Conservation (phyloP, 1,284 basidiomycete species). For the Leccinum colubrinum region DNA sequence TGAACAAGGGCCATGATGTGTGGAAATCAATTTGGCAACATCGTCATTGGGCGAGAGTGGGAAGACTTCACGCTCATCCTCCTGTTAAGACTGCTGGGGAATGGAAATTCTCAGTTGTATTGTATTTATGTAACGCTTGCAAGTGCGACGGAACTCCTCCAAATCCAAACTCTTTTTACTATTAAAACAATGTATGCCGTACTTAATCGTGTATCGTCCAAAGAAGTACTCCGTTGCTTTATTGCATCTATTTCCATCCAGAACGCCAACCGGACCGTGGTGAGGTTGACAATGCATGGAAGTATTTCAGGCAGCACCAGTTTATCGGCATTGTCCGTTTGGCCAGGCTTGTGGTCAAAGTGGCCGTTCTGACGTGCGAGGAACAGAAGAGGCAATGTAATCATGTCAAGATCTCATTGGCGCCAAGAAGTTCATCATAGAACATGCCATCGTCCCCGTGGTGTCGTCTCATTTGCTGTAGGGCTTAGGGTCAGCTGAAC, state of each 20-base stretch:
- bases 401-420: constrained; percentile 32
- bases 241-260: constrained; percentile 26
- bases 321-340: too few species aligned
- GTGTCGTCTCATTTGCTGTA: constrained; percentile 67
- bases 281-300: constrained; percentile 62
- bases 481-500: constrained; percentile 65
- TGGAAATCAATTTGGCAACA: too few species aligned
- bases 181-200: too few species aligned
- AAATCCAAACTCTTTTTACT: too few species aligned
- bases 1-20: too few species aligned
- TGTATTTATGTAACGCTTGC: not conserved
- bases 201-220: not conserved
- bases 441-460: constrained; percentile 70
- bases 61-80: not conserved
- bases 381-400: too few species aligned
- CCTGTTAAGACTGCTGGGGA: not conserved
- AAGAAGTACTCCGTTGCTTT: not conserved
- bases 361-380: too few species aligned
- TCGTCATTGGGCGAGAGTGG: too few species aligned
- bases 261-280: constrained; percentile 44
- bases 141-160: not conserved
- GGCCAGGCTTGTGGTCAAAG: too few species aligned
- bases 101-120: not conserved
- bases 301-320: too few species aligned
- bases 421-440: constrained; percentile 67